phyloP scores from a whole-genome alignment of 2,329 filamentous ascomycete species.

The Fusarium sp. region DNA sequence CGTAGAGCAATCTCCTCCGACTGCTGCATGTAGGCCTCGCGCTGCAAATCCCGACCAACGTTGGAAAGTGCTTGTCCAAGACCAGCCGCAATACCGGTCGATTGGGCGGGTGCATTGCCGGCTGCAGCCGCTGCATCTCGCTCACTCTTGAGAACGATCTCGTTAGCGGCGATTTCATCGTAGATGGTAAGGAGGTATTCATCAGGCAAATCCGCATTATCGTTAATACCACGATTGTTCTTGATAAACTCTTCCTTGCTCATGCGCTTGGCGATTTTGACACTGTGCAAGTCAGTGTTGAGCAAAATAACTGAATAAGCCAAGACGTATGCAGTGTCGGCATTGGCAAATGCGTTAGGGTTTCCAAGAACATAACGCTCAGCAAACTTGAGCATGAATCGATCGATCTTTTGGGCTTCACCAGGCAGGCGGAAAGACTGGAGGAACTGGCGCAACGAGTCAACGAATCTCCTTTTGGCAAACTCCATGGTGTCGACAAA shows the following conservation, averaged over 20 bases:
- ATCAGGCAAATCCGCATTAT: conserved; percentile 90
- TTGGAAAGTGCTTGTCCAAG: conserved; percentile 92
- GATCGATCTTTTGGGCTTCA: conserved; percentile 98
- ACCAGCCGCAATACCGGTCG: conserved; percentile 79
- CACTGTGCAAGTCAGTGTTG: conserved; percentile 95
- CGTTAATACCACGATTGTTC: conserved; percentile 98
- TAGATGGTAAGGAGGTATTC: conserved; percentile 92
- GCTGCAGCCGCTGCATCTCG: conserved; percentile 87
- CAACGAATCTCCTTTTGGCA: conserved; percentile 88
- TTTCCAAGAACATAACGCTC: conserved; percentile 95
- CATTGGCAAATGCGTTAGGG: conserved; percentile 96
- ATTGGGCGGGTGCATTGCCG: conserved; percentile 68
- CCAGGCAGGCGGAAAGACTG: conserved; percentile 95
- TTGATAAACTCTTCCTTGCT: conserved; percentile 98
- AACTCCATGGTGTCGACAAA: conserved; percentile 98
- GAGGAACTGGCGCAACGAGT: conserved; percentile 88
- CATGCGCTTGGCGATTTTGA: conserved; percentile 87
- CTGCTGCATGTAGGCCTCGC: conserved; percentile 93
- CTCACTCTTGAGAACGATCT: conserved; percentile 95
- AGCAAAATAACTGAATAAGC: conserved; percentile 97
- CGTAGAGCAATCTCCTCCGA: conserved; percentile 87
- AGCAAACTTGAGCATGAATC: conserved; percentile 99
- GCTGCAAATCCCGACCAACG: conserved; percentile 88
- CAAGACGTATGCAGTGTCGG: conserved; percentile 95
- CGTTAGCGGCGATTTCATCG: conserved; percentile 89